A percentile compares a stretch with the other conserved stretches of the same genome.
Conservation (phyloP, 306 rosid genomes). For the Malus sylvestris region DNA sequence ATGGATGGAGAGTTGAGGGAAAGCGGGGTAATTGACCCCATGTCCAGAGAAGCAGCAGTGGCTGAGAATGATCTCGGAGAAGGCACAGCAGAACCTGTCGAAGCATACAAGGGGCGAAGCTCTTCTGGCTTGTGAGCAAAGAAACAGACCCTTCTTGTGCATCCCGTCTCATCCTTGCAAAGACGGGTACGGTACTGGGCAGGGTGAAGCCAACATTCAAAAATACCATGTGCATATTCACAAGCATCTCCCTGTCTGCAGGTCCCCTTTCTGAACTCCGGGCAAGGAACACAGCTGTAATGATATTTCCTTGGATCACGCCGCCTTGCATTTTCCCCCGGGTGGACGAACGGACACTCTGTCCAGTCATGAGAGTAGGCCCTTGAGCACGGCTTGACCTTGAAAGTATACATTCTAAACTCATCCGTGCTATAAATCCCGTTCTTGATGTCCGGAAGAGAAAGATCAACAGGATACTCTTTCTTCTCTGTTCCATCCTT, state of each 20-base stretch:
- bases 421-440: conserved; percentile 82
- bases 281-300: conserved; percentile 86
- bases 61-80: conserved; percentile 56
- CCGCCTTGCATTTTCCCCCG: conserved; percentile 87
- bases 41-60: conserved; percentile 34
- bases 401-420: conserved; percentile 79
- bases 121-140: conserved; percentile 82
- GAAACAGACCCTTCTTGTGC: conserved; percentile 75
- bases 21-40: conserved; percentile 44
- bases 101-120: conserved; percentile 79
- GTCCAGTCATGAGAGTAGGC: conserved; percentile 97
- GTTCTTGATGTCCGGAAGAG: conserved; percentile 80
- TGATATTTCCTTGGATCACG: conserved; percentile 72
- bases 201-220: conserved; percentile 95
- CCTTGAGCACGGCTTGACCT: conserved; percentile 88
- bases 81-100: conserved; percentile 82
- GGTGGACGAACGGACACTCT: conserved; percentile 92
- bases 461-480: conserved; percentile 65
- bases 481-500: conserved; percentile 55
- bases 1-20: conserved; percentile 44
- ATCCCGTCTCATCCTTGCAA: conserved; percentile 75
- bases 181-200: conserved; percentile 84
- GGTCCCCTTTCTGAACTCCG: conserved; percentile 69
- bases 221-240: conserved; percentile 86
- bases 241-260: conserved; percentile 79